phyloP scores from a whole-genome alignment of 2,329 filamentous ascomycete genomes.

The Microcyclosporella mali region DNA sequence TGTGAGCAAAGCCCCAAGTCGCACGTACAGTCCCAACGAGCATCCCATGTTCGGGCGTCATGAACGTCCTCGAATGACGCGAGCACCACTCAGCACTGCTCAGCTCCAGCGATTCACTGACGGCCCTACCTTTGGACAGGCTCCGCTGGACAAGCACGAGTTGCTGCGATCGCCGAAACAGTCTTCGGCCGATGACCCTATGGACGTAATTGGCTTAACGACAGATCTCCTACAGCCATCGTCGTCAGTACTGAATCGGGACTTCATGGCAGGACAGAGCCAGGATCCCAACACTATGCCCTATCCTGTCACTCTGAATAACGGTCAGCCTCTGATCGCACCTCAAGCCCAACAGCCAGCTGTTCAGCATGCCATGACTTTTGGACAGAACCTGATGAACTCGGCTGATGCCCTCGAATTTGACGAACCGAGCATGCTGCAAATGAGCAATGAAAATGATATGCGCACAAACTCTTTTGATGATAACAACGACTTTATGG shows the following conservation, averaged over 20 bases:
- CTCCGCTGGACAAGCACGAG: conserved; percentile 30
- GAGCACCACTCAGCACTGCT: conserved; percentile 31
- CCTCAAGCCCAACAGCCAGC: conserved; percentile 4
- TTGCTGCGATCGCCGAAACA: conserved; percentile 27
- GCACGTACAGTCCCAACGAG: conserved; percentile 30
- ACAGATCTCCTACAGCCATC: conserved; percentile 10
- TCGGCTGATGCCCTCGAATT: conserved; percentile 13
- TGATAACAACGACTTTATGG: conserved; percentile 27
- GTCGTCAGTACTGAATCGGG: conserved; percentile 4
- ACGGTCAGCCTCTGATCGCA: conserved; percentile 5
- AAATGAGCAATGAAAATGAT: conserved; percentile 3
- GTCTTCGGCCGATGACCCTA: conserved; percentile 13
- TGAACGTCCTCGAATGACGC: conserved; percentile 22
- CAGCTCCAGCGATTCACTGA: conserved; percentile 30
- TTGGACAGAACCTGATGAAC: conserved; percentile 12
- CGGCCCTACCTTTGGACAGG: conserved; percentile 28
- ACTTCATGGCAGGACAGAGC: neutral
- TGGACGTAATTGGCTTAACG: conserved; percentile 8
- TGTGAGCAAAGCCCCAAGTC: conserved; percentile 12
- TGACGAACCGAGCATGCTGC: conserved; percentile 5
- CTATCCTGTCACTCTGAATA: conserved; percentile 1
- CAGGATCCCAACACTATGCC: conserved; percentile 1
- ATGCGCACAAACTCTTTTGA: conserved; percentile 25
- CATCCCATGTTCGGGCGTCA: conserved; percentile 32
- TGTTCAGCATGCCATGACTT: conserved; percentile 2